Evolutionary conservation across 2,329 filamentous ascomycete genomes (phyloP), one percentile per base, ranked within the genome.

Genomic region (Cyphellophora europaea): DNA sequence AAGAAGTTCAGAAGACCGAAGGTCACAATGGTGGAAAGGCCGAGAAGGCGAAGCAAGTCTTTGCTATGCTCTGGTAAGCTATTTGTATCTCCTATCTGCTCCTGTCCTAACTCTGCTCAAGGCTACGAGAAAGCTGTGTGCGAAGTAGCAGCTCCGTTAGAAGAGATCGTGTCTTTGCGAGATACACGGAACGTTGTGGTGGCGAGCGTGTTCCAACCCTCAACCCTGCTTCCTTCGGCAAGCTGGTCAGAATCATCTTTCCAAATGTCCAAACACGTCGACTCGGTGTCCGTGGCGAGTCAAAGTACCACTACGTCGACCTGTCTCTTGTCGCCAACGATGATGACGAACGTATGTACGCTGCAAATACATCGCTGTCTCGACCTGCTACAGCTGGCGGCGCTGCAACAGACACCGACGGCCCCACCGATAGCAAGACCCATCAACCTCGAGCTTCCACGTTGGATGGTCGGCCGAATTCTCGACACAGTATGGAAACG

Each of bases 211-310:
- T 96, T 25, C 93, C 91, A 1, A 88, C 94, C 6, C 64, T 98
- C 38, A 98, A 98, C 53, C 91, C 91, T 27, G 91, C 91, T 6
- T 96, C 89, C 17, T 98, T 98, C 60, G 91, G 91, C 37, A 98
- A 98, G 60, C 74, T 98, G 28, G 91, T 98, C 19, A 79, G 91
- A 19, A 89, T 98, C 25, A 82, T 98, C 33, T 98, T 96, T 50
- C 89, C 91, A 0, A 89, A 88, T 27, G 79, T 98, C 14, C 89
- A 93, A 61, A 98, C 91, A 19, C 74, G 91, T 40, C 76, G 91
- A 45, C 69, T 98, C 10, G 91, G 91, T 43, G 88, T 96, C 30
- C 78, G 91, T 35, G 91, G 91, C 45, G 89, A 96, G 63, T 98
- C 91, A 11, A 98, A 98, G 57, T 98, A 98, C 57, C 91, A 98